phyloP scores from a whole-genome alignment of 208 protist genomes.

The Trichomonas gallinae region DNA sequence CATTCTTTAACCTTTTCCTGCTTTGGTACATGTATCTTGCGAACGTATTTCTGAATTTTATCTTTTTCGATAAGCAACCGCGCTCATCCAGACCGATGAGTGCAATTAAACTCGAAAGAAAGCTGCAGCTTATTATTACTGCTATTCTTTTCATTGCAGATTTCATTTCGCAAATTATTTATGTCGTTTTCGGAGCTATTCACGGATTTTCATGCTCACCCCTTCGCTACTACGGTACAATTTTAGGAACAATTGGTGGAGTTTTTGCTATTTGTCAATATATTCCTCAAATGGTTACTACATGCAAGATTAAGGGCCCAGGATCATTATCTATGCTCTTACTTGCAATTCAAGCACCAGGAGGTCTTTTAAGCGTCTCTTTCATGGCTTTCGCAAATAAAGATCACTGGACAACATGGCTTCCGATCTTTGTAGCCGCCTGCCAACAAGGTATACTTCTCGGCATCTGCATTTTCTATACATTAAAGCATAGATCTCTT shows the following conservation, averaged over 20 bases:
- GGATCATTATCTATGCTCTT: background rate
- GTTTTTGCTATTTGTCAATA: background rate
- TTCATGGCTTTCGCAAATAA: background rate
- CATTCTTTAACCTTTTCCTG: background rate
- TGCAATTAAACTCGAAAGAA: background rate
- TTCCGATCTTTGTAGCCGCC: background rate
- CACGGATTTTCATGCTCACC: background rate
- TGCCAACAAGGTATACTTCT: background rate
- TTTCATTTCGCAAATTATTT: background rate
- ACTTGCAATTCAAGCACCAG: background rate
- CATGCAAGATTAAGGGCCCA: background rate
- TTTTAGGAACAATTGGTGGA: background rate
- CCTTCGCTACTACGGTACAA: background rate
- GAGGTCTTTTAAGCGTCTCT: background rate
- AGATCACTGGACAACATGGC: conserved; percentile 10
- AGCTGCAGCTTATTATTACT: background rate
- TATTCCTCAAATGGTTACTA: conserved; percentile 3
- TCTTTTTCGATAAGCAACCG: background rate
- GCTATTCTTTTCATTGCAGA: background rate
- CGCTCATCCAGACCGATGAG: background rate
- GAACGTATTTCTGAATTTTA: background rate
- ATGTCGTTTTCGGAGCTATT: background rate
- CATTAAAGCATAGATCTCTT: background rate
- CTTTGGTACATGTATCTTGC: background rate
- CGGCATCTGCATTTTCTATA: background rate